These are phyloP conservation scores for Lentithecium fluviatile DNA, from an alignment of 495 filamentous ascomycete species.

Conservation along the genomic window DNA sequence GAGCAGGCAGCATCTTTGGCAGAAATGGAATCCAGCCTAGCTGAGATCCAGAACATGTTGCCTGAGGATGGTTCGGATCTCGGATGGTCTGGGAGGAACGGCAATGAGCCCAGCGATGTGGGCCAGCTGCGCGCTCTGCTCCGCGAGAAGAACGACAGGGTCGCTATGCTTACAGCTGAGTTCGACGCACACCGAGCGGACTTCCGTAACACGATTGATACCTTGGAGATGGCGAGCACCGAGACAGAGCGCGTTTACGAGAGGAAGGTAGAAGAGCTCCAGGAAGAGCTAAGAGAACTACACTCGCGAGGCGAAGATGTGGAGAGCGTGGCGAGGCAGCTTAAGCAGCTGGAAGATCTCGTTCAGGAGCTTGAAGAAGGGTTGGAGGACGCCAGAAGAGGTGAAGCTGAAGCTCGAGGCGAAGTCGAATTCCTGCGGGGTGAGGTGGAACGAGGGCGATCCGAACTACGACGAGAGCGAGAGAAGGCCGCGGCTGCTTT, in stretches of 20 bases:
- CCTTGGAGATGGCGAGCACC: constrained; percentile 89
- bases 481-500: constrained; percentile 75
- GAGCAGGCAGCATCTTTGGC: constrained; percentile 77
- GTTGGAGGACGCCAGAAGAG: constrained; percentile 88
- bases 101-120: constrained; percentile 76
- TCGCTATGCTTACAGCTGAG: constrained; percentile 84
- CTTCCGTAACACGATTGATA: constrained; percentile 95
- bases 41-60: constrained; percentile 70
- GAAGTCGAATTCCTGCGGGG: constrained; percentile 96
- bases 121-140: constrained; percentile 75
- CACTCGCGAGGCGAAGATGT: constrained; percentile 84
- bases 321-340: constrained; percentile 80
- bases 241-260: constrained; percentile 99
- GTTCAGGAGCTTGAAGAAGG: constrained; percentile 97
- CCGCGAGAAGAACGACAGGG: constrained; percentile 95
- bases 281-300: constrained; percentile 77
- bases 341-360: constrained; percentile 93
- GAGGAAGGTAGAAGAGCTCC: constrained; percentile 83
- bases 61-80: constrained; percentile 31
- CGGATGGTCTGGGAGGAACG: constrained; percentile 33
- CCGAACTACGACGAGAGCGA: constrained; percentile 84
- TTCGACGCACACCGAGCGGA: constrained; percentile 95
- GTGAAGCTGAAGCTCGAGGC: constrained; percentile 94
- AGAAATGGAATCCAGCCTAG: constrained; percentile 80
- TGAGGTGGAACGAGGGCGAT: constrained; percentile 89